These are phyloP conservation scores for Penicillium nucicola DNA, from an alignment of 495 filamentous ascomycete genomes.

Conservation along the genomic window DNA sequence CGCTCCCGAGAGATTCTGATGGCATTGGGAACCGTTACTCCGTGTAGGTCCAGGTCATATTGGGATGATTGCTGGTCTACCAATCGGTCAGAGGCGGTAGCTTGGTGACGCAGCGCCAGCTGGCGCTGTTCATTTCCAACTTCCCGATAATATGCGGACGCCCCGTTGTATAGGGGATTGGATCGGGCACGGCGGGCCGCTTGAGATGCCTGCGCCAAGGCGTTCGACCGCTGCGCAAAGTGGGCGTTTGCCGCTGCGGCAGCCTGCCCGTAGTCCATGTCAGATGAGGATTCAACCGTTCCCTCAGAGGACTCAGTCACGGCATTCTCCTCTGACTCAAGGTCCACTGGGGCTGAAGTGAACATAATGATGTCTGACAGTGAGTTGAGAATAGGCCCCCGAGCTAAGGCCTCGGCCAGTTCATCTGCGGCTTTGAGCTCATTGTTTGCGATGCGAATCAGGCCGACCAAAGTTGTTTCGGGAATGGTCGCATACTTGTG, in stretches of 20 bases:
- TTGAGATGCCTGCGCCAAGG: slow-evolving; percentile 57
- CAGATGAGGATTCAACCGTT: neutral
- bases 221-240: slow-evolving; percentile 39
- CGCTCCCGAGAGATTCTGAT: slow-evolving; percentile 67
- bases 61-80: slow-evolving; percentile 59
- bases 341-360: slow-evolving; percentile 28
- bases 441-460: slow-evolving; percentile 54
- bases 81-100: slow-evolving; percentile 55
- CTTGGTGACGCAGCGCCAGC: slow-evolving; percentile 38
- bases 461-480: slow-evolving; percentile 38
- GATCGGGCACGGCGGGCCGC: slow-evolving; percentile 64
- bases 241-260: slow-evolving; percentile 33
- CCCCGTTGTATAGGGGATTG: slow-evolving; percentile 62
- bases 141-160: slow-evolving; percentile 62
- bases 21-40: slow-evolving; percentile 74
- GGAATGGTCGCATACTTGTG: slow-evolving; percentile 51
- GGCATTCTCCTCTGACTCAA: slow-evolving; percentile 27
- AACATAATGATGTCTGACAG: slow-evolving; percentile 41
- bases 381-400: slow-evolving; percentile 25
- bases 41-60: slow-evolving; percentile 73
- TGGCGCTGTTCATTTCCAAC: slow-evolving; percentile 52
- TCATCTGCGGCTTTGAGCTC: slow-evolving; percentile 56
- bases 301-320: neutral
- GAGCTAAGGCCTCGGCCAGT: slow-evolving; percentile 51
- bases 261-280: slow-evolving; percentile 25